Evolutionary conservation across 805 yeast species (phyloP).

Genomic region (Ogataea dorogensis): DNA sequence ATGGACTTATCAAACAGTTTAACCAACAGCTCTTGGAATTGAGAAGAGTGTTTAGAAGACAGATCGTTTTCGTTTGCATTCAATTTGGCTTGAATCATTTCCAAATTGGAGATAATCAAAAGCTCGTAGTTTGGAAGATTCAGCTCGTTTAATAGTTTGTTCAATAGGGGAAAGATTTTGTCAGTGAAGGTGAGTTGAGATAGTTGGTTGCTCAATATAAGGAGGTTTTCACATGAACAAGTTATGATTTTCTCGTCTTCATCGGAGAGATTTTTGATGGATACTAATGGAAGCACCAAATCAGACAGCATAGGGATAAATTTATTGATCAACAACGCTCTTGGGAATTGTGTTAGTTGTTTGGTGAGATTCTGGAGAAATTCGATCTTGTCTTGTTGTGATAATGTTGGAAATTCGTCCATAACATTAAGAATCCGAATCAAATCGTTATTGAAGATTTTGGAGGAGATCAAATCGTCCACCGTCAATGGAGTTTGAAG

Average conservation of each 20-base stretch:
- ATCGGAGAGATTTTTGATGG: conserved; percentile 18
- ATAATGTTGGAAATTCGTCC: conserved; percentile 79
- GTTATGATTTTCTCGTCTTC: conserved; percentile 41
- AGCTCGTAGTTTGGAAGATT: conserved; percentile 32
- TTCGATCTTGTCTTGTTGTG: conserved; percentile 60
- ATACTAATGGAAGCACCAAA: conserved; percentile 41
- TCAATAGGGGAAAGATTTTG: conserved; percentile 50
- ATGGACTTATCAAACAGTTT: conserved; percentile 35
- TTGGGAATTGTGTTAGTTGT: conserved; percentile 58
- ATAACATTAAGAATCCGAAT: conserved; percentile 76
- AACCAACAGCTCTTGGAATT: conserved; percentile 30
- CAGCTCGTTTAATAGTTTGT: conserved; percentile 25
- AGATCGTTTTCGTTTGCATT: conserved; percentile 27
- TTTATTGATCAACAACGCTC: conserved; percentile 58
- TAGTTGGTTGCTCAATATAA: conserved; percentile 61
- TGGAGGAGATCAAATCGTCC: conserved; percentile 66
- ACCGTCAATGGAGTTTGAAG: conserved; percentile 40
- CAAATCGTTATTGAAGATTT: conserved; percentile 78
- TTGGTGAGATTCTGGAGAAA: conserved; percentile 65
- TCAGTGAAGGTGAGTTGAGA: conserved; percentile 81
- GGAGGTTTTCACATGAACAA: conserved; percentile 50
- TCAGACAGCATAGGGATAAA: conserved; percentile 68
- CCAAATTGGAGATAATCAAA: conserved; percentile 31
- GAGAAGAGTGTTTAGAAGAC: conserved; percentile 23
- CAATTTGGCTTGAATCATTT: conserved; percentile 28